Percentiles rank a stretch among this genome's conserved stretches.
These are phyloP conservation scores for Trichomonas vaginalis DNA, from an alignment of 208 protist species.

Conservation along the genomic window DNA sequence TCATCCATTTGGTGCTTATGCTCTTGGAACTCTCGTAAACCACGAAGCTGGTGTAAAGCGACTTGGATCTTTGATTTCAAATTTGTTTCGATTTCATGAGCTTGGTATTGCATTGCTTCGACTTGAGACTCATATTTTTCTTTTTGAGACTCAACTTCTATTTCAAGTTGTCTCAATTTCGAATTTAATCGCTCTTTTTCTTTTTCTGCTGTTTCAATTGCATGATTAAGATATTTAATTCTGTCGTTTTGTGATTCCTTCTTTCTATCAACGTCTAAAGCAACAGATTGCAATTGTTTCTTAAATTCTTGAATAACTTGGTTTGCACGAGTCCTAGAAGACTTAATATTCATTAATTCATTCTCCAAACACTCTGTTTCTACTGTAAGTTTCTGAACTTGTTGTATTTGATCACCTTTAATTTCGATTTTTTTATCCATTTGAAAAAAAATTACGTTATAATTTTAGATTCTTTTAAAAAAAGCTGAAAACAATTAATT, in stretches of 20 bases:
- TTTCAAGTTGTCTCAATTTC: neutral
- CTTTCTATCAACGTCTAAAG: neutral
- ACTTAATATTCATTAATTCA: neutral
- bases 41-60: neutral
- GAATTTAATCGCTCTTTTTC: neutral
- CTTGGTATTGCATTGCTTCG: neutral
- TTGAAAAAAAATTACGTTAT: no score
- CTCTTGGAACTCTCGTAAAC: neutral
- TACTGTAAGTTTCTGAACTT: neutral
- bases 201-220: neutral
- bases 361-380: neutral
- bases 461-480: no score
- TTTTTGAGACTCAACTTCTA: neutral
- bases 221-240: neutral
- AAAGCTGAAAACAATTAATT: no score
- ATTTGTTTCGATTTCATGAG: neutral
- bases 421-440: neutral
- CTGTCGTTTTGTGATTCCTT: neutral
- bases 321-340: neutral
- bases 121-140: neutral
- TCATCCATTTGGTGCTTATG: neutral
- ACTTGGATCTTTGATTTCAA: neutral
- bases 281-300: neutral
- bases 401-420: neutral
- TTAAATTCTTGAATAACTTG: neutral